Evolutionary conservation across 495 filamentous ascomycete species (phyloP), one percentile per base, ranked within the genome.

Genomic region (Xylaria grammica): DNA sequence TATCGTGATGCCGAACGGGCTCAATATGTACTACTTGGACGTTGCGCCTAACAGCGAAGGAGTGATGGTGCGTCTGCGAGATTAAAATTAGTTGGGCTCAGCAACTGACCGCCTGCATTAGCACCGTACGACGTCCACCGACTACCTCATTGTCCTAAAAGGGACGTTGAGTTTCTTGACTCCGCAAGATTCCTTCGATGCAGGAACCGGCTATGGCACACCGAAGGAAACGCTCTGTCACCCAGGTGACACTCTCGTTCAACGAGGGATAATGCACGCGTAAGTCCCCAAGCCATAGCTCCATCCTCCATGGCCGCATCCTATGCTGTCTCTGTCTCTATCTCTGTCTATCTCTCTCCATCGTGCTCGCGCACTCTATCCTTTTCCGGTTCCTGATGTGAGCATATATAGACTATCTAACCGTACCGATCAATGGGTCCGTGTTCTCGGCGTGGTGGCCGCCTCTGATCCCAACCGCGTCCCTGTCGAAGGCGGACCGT

Each of bases 251-350:
- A 51, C 69, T 15, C 68, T 71, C 10, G 60, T 69, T 32, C 67
- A 75, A 62, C 65, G 72, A 10, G 68, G 70, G 15, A 70, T 69
- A 15, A 71, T 73, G 66, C 66, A 74, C 50, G 68, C 63, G 72
- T 75, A 67, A 71, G 72, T 75, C 20, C 19, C 22, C 36, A 15
- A n/a, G 22, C 13, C 17, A 50, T 26, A 24, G n/a, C 32, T n/a
- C 4, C 38, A 44, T 29, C 26, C n/a, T 5, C 40, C 10, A 15
- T 24, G 17, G 4, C 22, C 56, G n/a, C n/a, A n/a, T n/a, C n/a
- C n/a, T n/a, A n/a, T n/a, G n/a, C n/a, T n/a, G n/a, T n/a, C n/a
- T n/a, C n/a, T n/a, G n/a, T n/a, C n/a, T n/a, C n/a, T n/a, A n/a
- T n/a, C n/a, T n/a, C n/a, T n/a, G n/a, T n/a, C n/a, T n/a, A n/a